A percentile compares a stretch with the other conserved stretches of the same genome.
Evolutionary conservation across 2,329 filamentous ascomycete genomes (phyloP).

Genomic region (Ophiocordyceps camponoti-saundersi): DNA sequence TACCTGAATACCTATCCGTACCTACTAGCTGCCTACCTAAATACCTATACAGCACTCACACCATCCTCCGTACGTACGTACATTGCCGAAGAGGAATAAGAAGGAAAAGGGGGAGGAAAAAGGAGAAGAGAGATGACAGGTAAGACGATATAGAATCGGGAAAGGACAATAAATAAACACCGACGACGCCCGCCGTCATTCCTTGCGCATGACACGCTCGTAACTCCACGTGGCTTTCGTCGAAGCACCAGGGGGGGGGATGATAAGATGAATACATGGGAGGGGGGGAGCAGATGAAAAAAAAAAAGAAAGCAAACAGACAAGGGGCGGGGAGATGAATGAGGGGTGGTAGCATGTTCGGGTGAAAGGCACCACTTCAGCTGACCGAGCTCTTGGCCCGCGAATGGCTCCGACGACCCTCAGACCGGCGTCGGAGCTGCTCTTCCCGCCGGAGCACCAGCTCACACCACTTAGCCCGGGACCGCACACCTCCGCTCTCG

Average conservation of each 20-base stretch:
- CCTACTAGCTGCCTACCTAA: background rate
- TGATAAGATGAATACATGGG: background rate
- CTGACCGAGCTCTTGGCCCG: slow-evolving; percentile 41
- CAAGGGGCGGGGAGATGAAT: background rate
- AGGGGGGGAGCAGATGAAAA: background rate
- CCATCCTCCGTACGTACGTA: no score
- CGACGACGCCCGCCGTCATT: slow-evolving; percentile 1
- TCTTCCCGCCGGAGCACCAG: slow-evolving; percentile 48
- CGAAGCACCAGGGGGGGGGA: background rate
- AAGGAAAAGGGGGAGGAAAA: no score
- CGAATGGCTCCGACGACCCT: slow-evolving; percentile 34
- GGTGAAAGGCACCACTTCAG: slow-evolving; percentile 13
- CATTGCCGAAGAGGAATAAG: no score
- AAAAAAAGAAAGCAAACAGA: background rate
- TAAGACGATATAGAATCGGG: no score
- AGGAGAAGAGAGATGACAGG: no score
- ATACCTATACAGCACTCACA: background rate
- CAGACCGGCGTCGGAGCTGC: slow-evolving; percentile 35
- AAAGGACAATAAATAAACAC: background rate
- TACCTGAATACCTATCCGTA: no score
- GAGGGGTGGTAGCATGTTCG: no score
- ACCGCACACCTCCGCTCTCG: slow-evolving; percentile 21
- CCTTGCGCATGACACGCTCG: background rate
- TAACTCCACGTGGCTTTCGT: slow-evolving; percentile 1
- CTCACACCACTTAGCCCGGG: slow-evolving; percentile 48